Conservation (phyloP, 2,329 filamentous ascomycete species). For the Beauveria scarabaeidicola region DNA sequence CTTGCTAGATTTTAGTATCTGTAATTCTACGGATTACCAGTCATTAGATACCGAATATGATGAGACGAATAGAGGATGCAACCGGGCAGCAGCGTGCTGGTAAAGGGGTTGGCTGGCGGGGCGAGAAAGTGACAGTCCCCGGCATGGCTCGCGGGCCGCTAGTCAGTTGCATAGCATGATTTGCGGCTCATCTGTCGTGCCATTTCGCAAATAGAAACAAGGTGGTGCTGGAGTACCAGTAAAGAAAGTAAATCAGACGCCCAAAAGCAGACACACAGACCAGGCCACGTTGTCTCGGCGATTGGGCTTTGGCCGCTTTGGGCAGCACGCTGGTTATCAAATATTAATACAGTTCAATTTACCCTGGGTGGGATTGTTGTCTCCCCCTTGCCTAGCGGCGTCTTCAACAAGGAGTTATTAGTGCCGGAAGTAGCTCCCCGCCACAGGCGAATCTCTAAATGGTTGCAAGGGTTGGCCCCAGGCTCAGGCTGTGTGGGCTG, state of each 20-base stretch:
- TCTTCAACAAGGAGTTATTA: constrained; percentile 2
- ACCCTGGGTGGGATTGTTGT: not conserved
- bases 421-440: constrained; percentile 9
- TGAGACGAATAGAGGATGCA: not conserved
- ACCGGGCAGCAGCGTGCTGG: not conserved
- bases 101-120: not conserved
- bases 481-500: not conserved
- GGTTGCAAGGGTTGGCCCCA: not conserved
- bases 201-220: not conserved
- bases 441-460: not conserved
- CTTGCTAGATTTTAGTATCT: not conserved
- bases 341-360: not conserved
- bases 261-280: not conserved
- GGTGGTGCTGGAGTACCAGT: not conserved
- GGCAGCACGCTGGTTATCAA: not conserved
- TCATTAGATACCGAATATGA: not conserved
- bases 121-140: not conserved
- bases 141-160: too few relatives aligned
- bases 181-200: not conserved
- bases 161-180: not conserved
- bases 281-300: constrained; percentile 3
- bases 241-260: not conserved
- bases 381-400: not conserved
- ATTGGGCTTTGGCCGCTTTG: not conserved
- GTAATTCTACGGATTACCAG: not conserved